Percentiles rank a stretch among this genome's conserved stretches.
Evolutionary conservation across 2,329 filamentous ascomycete species (phyloP).

Genomic region (Cladophialophora exuberans): DNA sequence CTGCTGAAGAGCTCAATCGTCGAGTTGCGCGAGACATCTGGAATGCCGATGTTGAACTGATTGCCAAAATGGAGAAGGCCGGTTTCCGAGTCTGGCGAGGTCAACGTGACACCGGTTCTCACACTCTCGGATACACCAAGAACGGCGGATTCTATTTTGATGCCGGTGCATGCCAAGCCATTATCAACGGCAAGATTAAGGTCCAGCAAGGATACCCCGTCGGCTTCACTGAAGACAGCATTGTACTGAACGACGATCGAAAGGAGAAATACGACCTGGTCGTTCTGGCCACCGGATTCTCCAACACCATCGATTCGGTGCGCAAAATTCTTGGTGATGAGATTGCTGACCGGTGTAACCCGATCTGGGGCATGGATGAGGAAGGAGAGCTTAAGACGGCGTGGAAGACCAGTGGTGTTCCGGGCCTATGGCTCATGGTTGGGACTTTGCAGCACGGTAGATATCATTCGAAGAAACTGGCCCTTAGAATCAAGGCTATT

Average conservation of each 20-base stretch:
- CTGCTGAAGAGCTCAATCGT: conserved; percentile 10
- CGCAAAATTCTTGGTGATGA: conserved; percentile 64
- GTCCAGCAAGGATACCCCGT: conserved; percentile 66
- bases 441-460: conserved; percentile 66
- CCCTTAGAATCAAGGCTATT: conserved; percentile 53
- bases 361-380: conserved; percentile 65
- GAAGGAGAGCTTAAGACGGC: conserved; percentile 60
- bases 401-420: conserved; percentile 64
- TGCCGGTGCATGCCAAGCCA: conserved; percentile 54
- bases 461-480: conserved; percentile 60
- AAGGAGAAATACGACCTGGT: conserved; percentile 55
- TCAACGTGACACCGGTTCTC: background rate
- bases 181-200: conserved; percentile 65
- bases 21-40: conserved; percentile 11
- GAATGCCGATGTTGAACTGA: conserved; percentile 15
- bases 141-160: conserved; percentile 47
- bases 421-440: conserved; percentile 69
- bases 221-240: conserved; percentile 40
- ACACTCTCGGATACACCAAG: conserved; percentile 14
- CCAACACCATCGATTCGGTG: conserved; percentile 69
- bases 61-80: conserved; percentile 6
- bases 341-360: conserved; percentile 59
- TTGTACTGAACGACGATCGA: background rate
- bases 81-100: conserved; percentile 2
- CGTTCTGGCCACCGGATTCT: conserved; percentile 61